Evolutionary conservation across 177 flowering plant genomes (phyloP).

Genomic region (Vitis hybrid): DNA sequence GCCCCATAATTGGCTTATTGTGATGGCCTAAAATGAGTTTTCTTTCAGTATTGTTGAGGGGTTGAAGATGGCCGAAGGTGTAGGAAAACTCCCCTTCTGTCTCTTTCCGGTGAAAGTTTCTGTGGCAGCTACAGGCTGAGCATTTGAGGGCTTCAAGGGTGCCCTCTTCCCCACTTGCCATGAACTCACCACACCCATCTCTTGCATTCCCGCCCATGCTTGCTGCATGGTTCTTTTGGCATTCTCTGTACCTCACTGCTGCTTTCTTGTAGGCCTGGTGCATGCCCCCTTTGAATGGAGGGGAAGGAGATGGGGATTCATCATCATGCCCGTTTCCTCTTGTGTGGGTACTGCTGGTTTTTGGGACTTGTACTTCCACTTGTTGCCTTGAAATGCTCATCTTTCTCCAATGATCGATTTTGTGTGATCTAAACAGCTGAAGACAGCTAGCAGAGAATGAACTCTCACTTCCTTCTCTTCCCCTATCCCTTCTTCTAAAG

Average conservation of each 20-base stretch:
- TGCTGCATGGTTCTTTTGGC: constrained; percentile 28
- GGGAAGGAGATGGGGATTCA: not conserved
- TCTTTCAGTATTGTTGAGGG: not conserved
- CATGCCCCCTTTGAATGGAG: not conserved
- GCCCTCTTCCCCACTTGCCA: constrained; percentile 30
- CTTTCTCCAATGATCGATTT: too few species aligned
- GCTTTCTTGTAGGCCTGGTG: not conserved
- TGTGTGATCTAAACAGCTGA: too few species aligned
- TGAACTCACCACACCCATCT: constrained; percentile 35
- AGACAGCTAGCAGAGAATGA: too few species aligned
- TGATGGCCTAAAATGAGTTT: constrained; percentile 8
- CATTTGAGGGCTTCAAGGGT: constrained; percentile 28
- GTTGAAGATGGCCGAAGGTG: not conserved
- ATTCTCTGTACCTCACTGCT: constrained; percentile 22
- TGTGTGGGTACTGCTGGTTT: too few species aligned
- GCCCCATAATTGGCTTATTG: not conserved
- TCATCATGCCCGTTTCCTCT: constrained; percentile 1
- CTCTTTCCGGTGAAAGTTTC: constrained; percentile 33
- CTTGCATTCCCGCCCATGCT: constrained; percentile 24
- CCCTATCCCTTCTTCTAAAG: not conserved
- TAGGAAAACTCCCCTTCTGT: constrained; percentile 1
- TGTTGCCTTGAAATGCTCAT: constrained; percentile 3
- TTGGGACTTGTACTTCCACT: not conserved
- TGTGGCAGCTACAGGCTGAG: constrained; percentile 34
- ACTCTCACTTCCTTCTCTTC: not conserved